phyloP scores from a whole-genome alignment of 192 early-diverging fungal species.

The Coemansia sp. region DNA sequence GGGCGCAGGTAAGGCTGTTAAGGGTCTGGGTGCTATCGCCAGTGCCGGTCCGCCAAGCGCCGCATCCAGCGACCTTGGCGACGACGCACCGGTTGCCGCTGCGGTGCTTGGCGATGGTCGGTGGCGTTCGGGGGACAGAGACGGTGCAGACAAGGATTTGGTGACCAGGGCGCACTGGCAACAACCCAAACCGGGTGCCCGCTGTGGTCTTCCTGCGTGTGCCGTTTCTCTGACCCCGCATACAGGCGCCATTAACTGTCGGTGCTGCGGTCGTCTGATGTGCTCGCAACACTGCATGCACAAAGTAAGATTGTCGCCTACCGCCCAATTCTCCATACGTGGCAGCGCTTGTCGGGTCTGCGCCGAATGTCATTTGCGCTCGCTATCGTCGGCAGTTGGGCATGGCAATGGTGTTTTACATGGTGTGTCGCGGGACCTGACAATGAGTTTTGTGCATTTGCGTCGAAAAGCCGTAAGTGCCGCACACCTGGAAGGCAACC shows the following conservation, averaged over 20 bases:
- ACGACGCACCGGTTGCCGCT: background rate
- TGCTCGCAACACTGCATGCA: slow-evolving; percentile 62
- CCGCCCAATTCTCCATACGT: slow-evolving; percentile 61
- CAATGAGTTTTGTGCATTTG: slow-evolving; percentile 55
- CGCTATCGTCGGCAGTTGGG: background rate
- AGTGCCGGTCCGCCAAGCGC: background rate
- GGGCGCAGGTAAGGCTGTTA: slow-evolving; percentile 30
- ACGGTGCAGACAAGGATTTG: slow-evolving; percentile 23
- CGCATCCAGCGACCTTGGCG: background rate
- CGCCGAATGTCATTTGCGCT: slow-evolving; percentile 56
- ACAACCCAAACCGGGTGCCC: slow-evolving; percentile 9
- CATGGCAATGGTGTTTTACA: slow-evolving; percentile 23
- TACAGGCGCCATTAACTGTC: slow-evolving; percentile 14
- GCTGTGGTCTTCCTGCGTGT: slow-evolving; percentile 36
- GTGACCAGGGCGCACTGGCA: slow-evolving; percentile 44
- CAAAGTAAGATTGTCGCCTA: slow-evolving; percentile 59
- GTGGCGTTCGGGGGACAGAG: slow-evolving; percentile 19
- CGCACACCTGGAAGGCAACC: slow-evolving; percentile 68
- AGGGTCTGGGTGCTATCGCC: slow-evolving; percentile 18
- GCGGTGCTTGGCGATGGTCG: background rate
- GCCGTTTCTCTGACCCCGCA: slow-evolving; percentile 7
- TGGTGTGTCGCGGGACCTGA: slow-evolving; percentile 55
- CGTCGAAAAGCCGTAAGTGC: slow-evolving; percentile 58
- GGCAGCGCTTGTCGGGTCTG: slow-evolving; percentile 65
- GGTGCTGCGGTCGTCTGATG: slow-evolving; percentile 64